Conservation (phyloP, 176 grass and related monocot species). For the Lolium multiflorum region DNA sequence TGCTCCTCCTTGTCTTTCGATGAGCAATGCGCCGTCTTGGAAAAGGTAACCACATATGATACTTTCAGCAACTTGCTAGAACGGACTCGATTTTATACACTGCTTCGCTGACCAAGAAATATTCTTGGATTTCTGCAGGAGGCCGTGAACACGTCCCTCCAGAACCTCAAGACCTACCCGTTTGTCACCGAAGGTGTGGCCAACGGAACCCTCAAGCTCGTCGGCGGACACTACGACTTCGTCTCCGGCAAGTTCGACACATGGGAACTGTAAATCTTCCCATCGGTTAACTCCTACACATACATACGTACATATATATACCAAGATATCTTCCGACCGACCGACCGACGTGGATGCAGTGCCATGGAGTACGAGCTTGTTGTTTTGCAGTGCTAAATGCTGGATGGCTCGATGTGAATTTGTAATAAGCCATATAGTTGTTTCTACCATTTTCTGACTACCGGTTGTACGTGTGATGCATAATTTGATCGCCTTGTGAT, state of each 20-base stretch:
- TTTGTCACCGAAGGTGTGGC: constrained; percentile 72
- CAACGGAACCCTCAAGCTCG: constrained; percentile 67
- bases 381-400: constrained; percentile 19
- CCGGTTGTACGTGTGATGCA: constrained; percentile 35
- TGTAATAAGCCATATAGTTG: constrained; percentile 10
- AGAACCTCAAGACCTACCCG: constrained; percentile 75
- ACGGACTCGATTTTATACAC: background rate
- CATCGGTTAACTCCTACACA: background rate
- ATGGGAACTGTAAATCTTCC: constrained; percentile 47
- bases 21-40: constrained; percentile 69
- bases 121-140: constrained; percentile 49
- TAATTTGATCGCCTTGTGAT: constrained; percentile 48
- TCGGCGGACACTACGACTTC: constrained; percentile 84
- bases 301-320: background rate
- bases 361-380: constrained; percentile 17
- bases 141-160: constrained; percentile 66
- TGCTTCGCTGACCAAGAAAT: background rate
- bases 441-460: constrained; percentile 44
- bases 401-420: constrained; percentile 42
- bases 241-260: constrained; percentile 73
- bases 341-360: background rate
- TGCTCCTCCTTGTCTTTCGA: constrained; percentile 40
- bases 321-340: constrained; percentile 4
- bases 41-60: constrained; percentile 55
- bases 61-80: background rate